phyloP scores from a whole-genome alignment of 2,329 filamentous ascomycete species.

The Aspergillus cejpii region DNA sequence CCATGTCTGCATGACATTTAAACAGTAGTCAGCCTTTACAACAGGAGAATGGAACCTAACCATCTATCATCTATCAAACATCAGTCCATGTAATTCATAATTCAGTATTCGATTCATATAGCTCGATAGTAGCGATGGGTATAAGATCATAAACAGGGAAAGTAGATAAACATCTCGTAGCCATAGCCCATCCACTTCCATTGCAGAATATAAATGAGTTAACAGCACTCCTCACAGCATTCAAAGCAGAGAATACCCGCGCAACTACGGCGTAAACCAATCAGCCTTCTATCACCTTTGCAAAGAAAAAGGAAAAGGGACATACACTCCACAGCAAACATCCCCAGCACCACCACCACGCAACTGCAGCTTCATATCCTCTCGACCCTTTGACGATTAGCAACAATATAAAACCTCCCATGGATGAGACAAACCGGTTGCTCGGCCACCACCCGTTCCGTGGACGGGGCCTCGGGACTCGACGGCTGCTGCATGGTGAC shows the following conservation, averaged over 20 bases:
- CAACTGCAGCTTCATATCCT: constrained; percentile 20
- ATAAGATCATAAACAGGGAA: neutral
- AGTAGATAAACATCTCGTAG: neutral
- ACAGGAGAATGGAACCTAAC: no score
- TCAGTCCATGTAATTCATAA: no score
- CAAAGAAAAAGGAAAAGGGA: neutral
- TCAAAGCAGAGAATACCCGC: constrained; percentile 25
- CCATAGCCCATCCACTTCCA: neutral
- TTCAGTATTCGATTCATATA: no score
- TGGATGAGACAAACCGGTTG: constrained; percentile 21
- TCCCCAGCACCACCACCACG: constrained; percentile 26
- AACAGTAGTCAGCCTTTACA: no score
- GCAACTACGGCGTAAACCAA: constrained; percentile 13
- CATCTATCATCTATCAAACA: no score
- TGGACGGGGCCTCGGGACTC: constrained; percentile 17
- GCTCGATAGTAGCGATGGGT: neutral
- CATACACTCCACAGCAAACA: constrained; percentile 28
- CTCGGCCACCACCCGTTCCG: constrained; percentile 17
- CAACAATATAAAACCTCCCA: no score
- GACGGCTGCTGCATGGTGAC: constrained; percentile 25
- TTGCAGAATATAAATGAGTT: neutral
- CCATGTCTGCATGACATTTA: no score
- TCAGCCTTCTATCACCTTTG: neutral
- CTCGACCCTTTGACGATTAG: constrained; percentile 9
- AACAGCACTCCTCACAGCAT: constrained; percentile 26